A percentile compares a stretch with the other conserved stretches of the same genome.
These are phyloP conservation scores for Fraxinus floribunda DNA, from an alignment of 305 asterid species.

Conservation along the genomic window DNA sequence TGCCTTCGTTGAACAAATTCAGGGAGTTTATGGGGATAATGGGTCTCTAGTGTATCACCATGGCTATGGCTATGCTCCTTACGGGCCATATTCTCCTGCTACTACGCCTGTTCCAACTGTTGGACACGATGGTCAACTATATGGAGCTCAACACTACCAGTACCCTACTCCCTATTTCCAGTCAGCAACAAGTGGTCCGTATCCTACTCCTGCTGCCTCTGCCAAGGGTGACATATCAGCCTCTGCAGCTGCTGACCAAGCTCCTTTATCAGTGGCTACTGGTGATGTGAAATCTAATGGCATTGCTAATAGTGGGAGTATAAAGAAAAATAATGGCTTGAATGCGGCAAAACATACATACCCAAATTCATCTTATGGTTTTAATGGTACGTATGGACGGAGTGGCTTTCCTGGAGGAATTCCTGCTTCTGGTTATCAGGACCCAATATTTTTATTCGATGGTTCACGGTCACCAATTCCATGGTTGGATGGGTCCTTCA, in stretches of 20 bases:
- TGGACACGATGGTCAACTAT: conserved; percentile 67
- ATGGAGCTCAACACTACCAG: conserved; percentile 78
- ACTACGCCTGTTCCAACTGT: conserved; percentile 58
- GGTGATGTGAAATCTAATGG: conserved; percentile 48
- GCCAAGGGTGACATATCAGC: conserved; percentile 51
- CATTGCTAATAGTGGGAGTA: conserved; percentile 34
- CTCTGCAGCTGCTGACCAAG: conserved; percentile 49
- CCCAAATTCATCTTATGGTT: conserved; percentile 43
- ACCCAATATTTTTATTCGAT: conserved; percentile 52
- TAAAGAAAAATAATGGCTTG: conserved; percentile 44
- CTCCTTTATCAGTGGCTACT: conserved; percentile 44
- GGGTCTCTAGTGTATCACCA: conserved; percentile 58
- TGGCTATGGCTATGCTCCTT: conserved; percentile 57
- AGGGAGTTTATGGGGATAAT: conserved; percentile 68
- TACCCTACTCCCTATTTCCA: conserved; percentile 59
- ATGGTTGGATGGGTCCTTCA: conserved; percentile 52
- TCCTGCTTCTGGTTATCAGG: conserved; percentile 51
- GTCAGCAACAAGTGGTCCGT: conserved; percentile 42
- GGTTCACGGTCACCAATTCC: conserved; percentile 54
- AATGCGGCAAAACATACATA: conserved; percentile 31
- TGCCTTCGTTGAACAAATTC: conserved; percentile 1
- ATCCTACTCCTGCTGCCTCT: conserved; percentile 38
- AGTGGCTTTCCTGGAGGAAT: conserved; percentile 46
- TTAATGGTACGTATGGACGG: conserved; percentile 43
- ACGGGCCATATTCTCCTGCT: conserved; percentile 65